A percentile compares a stretch with the other conserved stretches of the same genome.
phyloP scores from a whole-genome alignment of 176 grass and related monocot genomes.

The Typha latifolia region DNA sequence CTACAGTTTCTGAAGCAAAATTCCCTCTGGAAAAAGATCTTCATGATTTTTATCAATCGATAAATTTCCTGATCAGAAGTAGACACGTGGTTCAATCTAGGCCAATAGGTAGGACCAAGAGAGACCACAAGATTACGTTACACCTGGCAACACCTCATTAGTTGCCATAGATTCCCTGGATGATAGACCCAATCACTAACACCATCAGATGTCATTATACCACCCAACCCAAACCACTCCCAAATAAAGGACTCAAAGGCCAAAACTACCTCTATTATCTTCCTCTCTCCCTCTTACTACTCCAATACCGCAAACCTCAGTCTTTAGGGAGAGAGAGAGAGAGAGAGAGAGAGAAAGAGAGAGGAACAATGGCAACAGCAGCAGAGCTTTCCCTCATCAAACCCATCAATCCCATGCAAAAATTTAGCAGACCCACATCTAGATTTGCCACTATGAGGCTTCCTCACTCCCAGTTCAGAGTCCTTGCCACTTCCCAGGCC shows the following conservation, averaged over 20 bases:
- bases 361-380: conserved; percentile 39
- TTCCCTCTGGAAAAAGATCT: no score
- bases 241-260: neutral
- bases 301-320: neutral
- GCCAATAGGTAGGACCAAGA: neutral
- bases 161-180: conserved; percentile 54
- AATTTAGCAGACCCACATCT: conserved; percentile 6
- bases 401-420: conserved; percentile 29
- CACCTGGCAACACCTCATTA: conserved; percentile 43
- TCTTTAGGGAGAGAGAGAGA: neutral
- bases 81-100: no score
- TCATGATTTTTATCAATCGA: no score
- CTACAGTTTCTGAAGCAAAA: no score
- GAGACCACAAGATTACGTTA: conserved; percentile 17
- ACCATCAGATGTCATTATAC: conserved; percentile 27
- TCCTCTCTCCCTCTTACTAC: no score
- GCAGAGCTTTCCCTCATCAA: conserved; percentile 76
- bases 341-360: neutral
- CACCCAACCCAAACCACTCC: conserved; percentile 1
- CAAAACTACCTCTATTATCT: neutral
- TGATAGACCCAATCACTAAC: conserved; percentile 18
- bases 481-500: conserved; percentile 15
- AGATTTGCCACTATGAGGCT: neutral
- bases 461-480: conserved; percentile 19
- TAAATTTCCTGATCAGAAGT: no score